These are phyloP conservation scores for Chlamydomonas sphaeroides DNA, from an alignment of 139 green algal genomes.

Conservation along the genomic window DNA sequence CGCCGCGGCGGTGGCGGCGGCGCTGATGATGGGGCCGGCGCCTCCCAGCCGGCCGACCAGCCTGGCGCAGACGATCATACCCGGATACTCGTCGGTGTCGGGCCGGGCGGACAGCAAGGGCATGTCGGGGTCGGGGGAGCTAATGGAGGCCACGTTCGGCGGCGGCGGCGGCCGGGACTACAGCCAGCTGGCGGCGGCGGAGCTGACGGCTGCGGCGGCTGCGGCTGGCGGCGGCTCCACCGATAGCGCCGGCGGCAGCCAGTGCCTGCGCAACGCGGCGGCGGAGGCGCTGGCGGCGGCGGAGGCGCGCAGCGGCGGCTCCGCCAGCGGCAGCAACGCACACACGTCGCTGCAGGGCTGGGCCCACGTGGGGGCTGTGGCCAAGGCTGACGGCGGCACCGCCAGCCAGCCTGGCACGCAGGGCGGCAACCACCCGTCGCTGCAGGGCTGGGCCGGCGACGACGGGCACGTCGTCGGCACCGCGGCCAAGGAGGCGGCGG, in stretches of 20 bases:
- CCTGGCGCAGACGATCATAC: too few species aligned
- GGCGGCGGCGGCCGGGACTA: not conserved
- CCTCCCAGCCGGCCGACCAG: too few species aligned
- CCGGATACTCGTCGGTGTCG: too few species aligned
- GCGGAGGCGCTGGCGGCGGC: not conserved
- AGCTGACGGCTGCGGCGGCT: not conserved
- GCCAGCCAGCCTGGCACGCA: too few species aligned
- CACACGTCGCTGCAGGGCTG: too few species aligned
- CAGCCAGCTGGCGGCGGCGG: not conserved
- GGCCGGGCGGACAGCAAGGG: too few species aligned
- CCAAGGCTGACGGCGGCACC: not conserved
- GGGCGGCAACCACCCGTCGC: not conserved
- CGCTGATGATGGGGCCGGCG: too few species aligned
- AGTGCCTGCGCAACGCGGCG: not conserved
- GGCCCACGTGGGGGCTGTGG: too few species aligned
- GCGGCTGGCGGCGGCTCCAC: not conserved
- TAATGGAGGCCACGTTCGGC: not conserved
- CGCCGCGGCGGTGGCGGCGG: too few species aligned
- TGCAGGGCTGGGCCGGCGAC: slow-evolving; percentile 9
- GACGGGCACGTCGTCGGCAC: not conserved
- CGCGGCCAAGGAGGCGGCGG: too few species aligned
- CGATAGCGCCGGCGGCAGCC: not conserved
- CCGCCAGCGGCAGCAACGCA: too few species aligned
- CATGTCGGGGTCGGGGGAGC: not conserved
- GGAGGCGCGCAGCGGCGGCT: too few species aligned